A percentile compares a stretch with the other conserved stretches of the same genome.
Evolutionary conservation across 2,329 filamentous ascomycete genomes (phyloP).

Genomic region (Bimuria novae-zelandiae): DNA sequence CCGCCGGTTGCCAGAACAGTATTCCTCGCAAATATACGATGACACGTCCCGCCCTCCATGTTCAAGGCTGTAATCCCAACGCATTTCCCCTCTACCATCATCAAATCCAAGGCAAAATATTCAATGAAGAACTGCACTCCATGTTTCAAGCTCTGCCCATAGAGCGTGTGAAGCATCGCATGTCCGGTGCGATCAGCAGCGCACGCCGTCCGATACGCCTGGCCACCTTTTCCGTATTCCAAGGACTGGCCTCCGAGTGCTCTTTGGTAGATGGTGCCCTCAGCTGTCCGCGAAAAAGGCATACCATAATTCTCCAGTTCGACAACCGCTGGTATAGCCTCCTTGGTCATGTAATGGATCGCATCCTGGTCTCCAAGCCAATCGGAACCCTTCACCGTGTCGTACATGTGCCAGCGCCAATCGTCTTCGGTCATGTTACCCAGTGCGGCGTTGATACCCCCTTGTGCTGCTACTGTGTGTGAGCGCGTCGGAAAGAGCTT

Average conservation of each 20-base stretch:
- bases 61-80: constrained; percentile 53
- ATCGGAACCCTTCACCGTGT: constrained; percentile 63
- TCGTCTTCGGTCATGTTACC: constrained; percentile 57
- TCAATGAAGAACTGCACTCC: constrained; percentile 58
- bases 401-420: constrained; percentile 66
- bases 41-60: constrained; percentile 56
- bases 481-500: constrained; percentile 68
- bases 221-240: constrained; percentile 54
- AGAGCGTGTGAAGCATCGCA: constrained; percentile 57
- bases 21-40: constrained; percentile 55
- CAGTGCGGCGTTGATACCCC: constrained; percentile 47
- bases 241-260: constrained; percentile 55
- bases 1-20: constrained; percentile 56
- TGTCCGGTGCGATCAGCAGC: constrained; percentile 55
- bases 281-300: constrained; percentile 56
- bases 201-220: constrained; percentile 54
- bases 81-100: constrained; percentile 55
- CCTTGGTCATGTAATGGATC: constrained; percentile 64
- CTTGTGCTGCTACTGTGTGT: constrained; percentile 70
- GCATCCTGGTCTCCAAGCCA: constrained; percentile 65
- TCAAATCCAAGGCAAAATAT: constrained; percentile 55
- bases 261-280: constrained; percentile 55
- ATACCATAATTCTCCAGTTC: constrained; percentile 62
- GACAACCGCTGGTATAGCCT: constrained; percentile 59
- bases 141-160: constrained; percentile 55